Evolutionary conservation across 2,329 filamentous ascomycete species (phyloP).

Genomic region (Fusarium mangiferae): DNA sequence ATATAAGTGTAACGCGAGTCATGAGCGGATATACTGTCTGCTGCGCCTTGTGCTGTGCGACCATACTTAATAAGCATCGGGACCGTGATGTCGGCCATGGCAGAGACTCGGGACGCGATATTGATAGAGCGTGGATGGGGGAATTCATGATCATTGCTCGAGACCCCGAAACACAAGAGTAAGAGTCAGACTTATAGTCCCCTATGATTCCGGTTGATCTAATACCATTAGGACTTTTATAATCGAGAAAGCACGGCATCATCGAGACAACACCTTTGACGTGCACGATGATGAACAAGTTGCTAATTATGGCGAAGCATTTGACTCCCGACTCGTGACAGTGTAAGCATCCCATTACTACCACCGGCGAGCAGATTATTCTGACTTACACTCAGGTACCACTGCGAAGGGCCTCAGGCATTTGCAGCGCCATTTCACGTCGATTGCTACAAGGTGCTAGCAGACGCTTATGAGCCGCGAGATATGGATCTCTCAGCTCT

Average conservation of each 20-base stretch:
- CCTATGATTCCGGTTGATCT: not conserved
- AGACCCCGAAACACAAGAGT: not conserved
- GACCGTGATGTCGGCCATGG: not conserved
- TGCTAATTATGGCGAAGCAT: not conserved
- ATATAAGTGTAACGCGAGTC: not conserved
- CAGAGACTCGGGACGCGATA: not conserved
- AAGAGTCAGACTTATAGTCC: not conserved
- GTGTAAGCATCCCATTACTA: not conserved
- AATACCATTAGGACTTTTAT: not conserved
- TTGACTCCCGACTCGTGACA: not conserved
- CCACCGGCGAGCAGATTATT: rapidly evolving
- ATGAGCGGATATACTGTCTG: not conserved
- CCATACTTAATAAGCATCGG: not conserved
- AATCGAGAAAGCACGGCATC: not conserved
- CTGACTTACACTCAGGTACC: not conserved
- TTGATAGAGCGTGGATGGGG: not conserved
- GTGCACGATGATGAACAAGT: not conserved
- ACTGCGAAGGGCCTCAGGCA: not conserved
- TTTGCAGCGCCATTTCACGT: not conserved
- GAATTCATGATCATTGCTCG: not conserved
- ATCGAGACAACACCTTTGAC: not conserved
- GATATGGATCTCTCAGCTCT: not conserved
- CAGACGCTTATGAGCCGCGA: not conserved
- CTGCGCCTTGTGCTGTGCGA: not conserved
- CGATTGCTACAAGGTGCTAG: not conserved